Percentiles rank a stretch among this genome's conserved stretches.
phyloP scores from a whole-genome alignment of 73 alveolate species.

The Blepharisma stoltei region DNA sequence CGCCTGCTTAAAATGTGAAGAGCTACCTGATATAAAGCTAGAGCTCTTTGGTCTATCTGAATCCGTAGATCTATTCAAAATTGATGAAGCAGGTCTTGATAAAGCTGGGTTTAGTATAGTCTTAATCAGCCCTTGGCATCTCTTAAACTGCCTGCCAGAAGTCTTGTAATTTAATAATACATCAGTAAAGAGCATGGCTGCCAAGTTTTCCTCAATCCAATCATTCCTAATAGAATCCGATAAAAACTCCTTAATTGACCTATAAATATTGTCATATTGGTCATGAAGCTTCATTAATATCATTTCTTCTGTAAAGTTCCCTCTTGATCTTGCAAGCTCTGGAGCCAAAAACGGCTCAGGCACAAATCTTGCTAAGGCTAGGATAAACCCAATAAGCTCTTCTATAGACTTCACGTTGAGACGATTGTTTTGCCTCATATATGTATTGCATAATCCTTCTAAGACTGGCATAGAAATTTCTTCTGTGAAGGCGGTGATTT shows the following conservation, averaged over 20 bases:
- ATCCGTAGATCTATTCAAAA: not conserved
- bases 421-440: not conserved
- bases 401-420: not conserved
- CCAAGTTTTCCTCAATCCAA: not conserved
- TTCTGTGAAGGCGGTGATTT: not conserved
- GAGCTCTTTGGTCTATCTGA: not conserved
- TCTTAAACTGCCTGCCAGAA: not conserved
- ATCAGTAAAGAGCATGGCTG: not conserved
- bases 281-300: not conserved
- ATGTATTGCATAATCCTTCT: not conserved
- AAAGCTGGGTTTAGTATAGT: not conserved
- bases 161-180: not conserved
- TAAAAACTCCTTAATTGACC: not conserved
- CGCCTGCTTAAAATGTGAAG: not conserved
- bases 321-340: not conserved
- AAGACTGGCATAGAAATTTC: not conserved
- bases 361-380: not conserved
- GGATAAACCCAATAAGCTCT: conserved; percentile 20
- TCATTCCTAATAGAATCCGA: not conserved
- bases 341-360: conserved; percentile 7
- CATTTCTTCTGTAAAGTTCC: not conserved
- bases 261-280: not conserved
- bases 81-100: not conserved
- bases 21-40: not conserved
- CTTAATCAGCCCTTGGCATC: not conserved